Conservation (phyloP, 1,284 basidiomycete species). For the Austroboletus rostrupii region DNA sequence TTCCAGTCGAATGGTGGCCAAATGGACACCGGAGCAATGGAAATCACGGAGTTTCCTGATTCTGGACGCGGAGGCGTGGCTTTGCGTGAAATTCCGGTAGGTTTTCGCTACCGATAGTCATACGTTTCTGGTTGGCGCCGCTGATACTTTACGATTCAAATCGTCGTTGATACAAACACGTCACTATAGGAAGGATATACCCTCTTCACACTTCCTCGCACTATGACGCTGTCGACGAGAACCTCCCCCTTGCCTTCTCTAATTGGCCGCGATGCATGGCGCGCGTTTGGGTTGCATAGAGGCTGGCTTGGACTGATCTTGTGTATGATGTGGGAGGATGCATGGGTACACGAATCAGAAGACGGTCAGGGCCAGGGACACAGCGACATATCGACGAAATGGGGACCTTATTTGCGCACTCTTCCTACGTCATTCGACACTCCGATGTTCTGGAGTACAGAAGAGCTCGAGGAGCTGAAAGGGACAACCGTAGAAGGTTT, state of each 20-base stretch:
- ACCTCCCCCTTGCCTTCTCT: slow-evolving; percentile 65
- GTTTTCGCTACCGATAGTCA: slow-evolving; percentile 22
- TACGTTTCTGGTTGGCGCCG: not conserved
- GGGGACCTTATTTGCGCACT: slow-evolving; percentile 33
- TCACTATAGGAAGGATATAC: slow-evolving; percentile 58
- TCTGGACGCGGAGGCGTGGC: slow-evolving; percentile 75
- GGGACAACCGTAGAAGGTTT: slow-evolving; percentile 82
- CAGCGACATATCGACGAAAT: slow-evolving; percentile 42
- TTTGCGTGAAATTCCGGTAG: slow-evolving; percentile 64
- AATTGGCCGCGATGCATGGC: slow-evolving; percentile 64
- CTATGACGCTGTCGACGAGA: slow-evolving; percentile 73
- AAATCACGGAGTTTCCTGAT: slow-evolving; percentile 48
- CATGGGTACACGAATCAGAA: slow-evolving; percentile 30
- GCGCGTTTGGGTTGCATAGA: slow-evolving; percentile 48
- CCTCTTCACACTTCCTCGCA: slow-evolving; percentile 82
- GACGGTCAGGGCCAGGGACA: slow-evolving; percentile 27
- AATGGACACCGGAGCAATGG: slow-evolving; percentile 42
- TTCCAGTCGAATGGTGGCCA: slow-evolving; percentile 40
- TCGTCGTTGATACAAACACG: not conserved
- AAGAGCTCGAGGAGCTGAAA: slow-evolving; percentile 71
- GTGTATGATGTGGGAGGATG: slow-evolving; percentile 93
- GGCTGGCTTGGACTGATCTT: slow-evolving; percentile 90
- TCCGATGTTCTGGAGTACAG: slow-evolving; percentile 90
- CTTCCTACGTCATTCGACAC: slow-evolving; percentile 81
- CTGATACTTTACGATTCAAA: not conserved